phyloP scores from a whole-genome alignment of 768 basidiomycete species.

The Gymnopilus dilepis region DNA sequence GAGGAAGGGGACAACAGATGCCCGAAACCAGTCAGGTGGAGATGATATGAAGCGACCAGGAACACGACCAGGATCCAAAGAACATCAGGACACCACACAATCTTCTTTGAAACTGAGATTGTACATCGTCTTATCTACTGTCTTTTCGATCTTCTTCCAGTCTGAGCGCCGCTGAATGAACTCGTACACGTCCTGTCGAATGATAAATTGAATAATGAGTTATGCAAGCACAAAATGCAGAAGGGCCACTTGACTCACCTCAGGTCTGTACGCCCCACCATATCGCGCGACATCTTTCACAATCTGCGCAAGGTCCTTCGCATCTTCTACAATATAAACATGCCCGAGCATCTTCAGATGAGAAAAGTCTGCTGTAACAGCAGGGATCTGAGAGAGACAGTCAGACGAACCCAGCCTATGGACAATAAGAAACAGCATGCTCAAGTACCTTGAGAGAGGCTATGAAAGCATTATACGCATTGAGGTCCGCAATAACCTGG shows the following conservation, averaged over 20 bases:
- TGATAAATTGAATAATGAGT: not conserved
- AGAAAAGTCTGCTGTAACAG: conserved; percentile 88
- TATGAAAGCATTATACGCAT: conserved; percentile 91
- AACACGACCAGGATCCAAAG: not conserved
- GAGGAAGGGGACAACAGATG: too few species aligned
- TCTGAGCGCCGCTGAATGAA: conserved; percentile 94
- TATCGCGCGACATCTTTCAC: conserved; percentile 95
- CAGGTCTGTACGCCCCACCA: conserved; percentile 92
- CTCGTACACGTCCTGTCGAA: conserved; percentile 84
- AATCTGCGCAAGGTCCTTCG: conserved; percentile 95
- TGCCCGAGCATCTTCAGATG: conserved; percentile 97
- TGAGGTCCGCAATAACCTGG: conserved; percentile 95
- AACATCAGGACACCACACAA: conserved; percentile 59
- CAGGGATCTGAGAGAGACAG: conserved; percentile 55
- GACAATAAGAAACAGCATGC: not conserved
- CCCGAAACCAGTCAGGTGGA: too few species aligned
- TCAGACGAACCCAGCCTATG: not conserved
- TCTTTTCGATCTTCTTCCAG: conserved; percentile 99
- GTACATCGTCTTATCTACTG: conserved; percentile 95
- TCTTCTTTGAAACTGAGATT: conserved; percentile 93
- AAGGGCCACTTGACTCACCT: conserved; percentile 53
- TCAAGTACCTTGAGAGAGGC: conserved; percentile 74
- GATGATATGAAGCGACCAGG: too few species aligned
- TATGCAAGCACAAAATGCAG: not conserved
- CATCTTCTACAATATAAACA: conserved; percentile 94